Evolutionary conservation across 805 yeast species (phyloP), one percentile per base, ranked within the genome.

Genomic region (Tetrapisispora arboricola): DNA sequence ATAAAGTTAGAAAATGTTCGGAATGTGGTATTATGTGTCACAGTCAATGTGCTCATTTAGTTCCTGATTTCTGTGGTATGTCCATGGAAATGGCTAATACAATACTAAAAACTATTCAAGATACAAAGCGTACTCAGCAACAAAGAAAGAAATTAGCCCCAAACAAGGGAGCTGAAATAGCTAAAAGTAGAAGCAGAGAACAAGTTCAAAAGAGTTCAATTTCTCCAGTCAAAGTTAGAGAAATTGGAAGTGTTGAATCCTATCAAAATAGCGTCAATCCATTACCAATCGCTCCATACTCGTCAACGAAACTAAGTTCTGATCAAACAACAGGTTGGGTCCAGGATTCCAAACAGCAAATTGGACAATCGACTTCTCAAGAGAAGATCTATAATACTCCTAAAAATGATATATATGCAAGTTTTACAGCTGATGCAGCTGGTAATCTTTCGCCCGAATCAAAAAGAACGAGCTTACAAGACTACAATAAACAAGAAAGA

Each of bases 1-100:
- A 86, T 61, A 87, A 84, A 52, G 94, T 88, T 10, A 73, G 96
- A 39, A 92, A 86, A 60, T 90, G 98, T 71, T 68, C 82, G 4
- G 92, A 84, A 50, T 92, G 98, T 76, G 94, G 94, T 24, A 77
- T 87, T 17, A 85, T 90, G 81, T 90, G 95, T 54, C 99, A 92
- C 58, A 75, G 92, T 3, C 78, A 78, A 34, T 92, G 99, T 67
- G 80, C 90, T 11, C 96, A 87, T 55, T 69, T 88, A 53, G 97
- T 92, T 18, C 99, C 99, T 1, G 97, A 92, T 60, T 85, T 92
- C 61, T 92, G 99, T 70, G 98, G 98, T 43, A 90, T 92, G 95
- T 75, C 95, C 2, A 86, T 92, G 88, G 96, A 86, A 56, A 84
- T 83, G 74, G 97, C 96, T 3, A 87, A 86, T 55, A 83, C 82